phyloP scores from a whole-genome alignment of 208 protist genomes.

The Crithidia brevicula region DNA sequence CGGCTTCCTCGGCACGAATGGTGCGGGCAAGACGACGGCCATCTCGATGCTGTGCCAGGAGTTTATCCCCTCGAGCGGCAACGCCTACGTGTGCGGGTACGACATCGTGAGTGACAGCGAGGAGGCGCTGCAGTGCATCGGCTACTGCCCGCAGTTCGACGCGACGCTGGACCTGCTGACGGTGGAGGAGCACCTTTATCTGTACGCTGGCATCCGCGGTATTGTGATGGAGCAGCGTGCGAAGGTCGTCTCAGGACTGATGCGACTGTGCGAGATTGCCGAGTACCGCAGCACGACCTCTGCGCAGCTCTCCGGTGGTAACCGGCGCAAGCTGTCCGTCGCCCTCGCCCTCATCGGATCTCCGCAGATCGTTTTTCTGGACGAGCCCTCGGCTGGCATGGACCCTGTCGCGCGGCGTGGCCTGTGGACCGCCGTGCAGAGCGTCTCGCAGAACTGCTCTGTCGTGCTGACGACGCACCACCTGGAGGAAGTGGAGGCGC shows the following conservation, averaged over 20 bases:
- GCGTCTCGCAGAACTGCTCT: constrained; percentile 65
- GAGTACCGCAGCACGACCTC: constrained; percentile 37
- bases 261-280: constrained; percentile 34
- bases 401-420: constrained; percentile 61
- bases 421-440: constrained; percentile 72
- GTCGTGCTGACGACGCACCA: constrained; percentile 94
- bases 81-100: constrained; percentile 62
- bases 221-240: constrained; percentile 32
- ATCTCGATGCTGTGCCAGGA: constrained; percentile 86
- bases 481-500: constrained; percentile 93
- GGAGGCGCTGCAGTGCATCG: constrained; percentile 59
- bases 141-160: constrained; percentile 95
- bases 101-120: constrained; percentile 55
- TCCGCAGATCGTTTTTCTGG: constrained; percentile 63
- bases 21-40: constrained; percentile 88
- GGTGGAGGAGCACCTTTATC: constrained; percentile 75
- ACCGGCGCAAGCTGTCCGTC: constrained; percentile 74
- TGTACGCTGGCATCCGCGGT: constrained; percentile 39
- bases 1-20: constrained; percentile 90
- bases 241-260: constrained; percentile 37
- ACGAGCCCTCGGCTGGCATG: constrained; percentile 79
- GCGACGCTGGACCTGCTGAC: constrained; percentile 91
- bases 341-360: constrained; percentile 72
- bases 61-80: constrained; percentile 68
- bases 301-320: constrained; percentile 58